Evolutionary conservation across 352 stramenopile species (phyloP), one percentile per base, ranked within the genome.

Genomic region (Phytophthora syringae): DNA sequence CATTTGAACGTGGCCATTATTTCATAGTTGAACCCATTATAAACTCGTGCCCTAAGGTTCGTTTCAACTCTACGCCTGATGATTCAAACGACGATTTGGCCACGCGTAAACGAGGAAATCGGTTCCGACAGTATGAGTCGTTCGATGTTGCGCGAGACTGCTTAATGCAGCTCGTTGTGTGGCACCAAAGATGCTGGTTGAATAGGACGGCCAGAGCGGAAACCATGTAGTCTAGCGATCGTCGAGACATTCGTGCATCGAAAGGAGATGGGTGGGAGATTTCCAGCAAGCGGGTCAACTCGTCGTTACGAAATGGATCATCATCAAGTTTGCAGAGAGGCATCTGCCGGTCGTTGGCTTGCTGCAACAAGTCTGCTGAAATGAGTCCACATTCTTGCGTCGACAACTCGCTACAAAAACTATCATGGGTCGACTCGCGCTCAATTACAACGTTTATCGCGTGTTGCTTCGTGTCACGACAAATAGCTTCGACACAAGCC

Each of bases 281-380:
- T 34, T 56, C 49, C 12, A 56, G 2, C n/a, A 56, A 30, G 16
- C 49, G 30, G 2, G 49, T 25, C 30, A 56, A 22, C 2, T 12
- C 25, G 20, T 56, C 49, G 27, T 56, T 56, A 10, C 49, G 49
- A 45, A 56, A 56, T 6, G 49, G 49, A 15, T 56, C 49, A 12
- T 56, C 34, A 45, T 56, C 49, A 3, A 3, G 13, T 32, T 56
- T 56, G 32, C n/a, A 47, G 16, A 56, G 20, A 5, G 32, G 11
- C 20, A 45, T 45, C 34, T 34, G 30, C 11, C 20, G 4, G 20
- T 22, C 7, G 21, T 56, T 56, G 18, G 49, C 49, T 21, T 56
- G 49, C 5, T 47, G 7, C 7, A 56, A 15, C 2, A 56, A 21
- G 10, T 47, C 32, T 6, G 12, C 9, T 21, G 32, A 9, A 18